phyloP scores from a whole-genome alignment of 208 protist species.

The Phytomonas francai region DNA sequence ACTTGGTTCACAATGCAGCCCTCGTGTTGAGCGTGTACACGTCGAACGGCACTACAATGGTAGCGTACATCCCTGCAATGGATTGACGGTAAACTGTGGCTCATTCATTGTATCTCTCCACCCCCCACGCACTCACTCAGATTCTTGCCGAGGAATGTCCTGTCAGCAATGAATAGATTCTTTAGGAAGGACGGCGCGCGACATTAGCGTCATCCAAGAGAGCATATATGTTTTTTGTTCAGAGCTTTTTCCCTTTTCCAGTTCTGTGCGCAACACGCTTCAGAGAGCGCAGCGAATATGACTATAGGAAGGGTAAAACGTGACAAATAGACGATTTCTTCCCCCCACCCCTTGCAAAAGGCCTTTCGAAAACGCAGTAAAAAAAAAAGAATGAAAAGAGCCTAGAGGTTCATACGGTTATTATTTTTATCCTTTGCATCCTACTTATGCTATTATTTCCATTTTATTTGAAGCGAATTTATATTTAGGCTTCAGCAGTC shows the following conservation, averaged over 20 bases:
- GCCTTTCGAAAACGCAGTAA: not conserved
- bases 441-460: not conserved
- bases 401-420: not conserved
- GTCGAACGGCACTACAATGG: slow-evolving; percentile 38
- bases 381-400: not conserved
- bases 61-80: slow-evolving; percentile 76
- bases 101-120: not conserved
- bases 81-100: not conserved
- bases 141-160: not conserved
- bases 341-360: not conserved
- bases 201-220: not conserved
- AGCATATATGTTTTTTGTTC: not conserved
- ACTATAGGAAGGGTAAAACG: not conserved
- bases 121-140: too few species aligned
- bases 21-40: slow-evolving; percentile 60
- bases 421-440: not conserved
- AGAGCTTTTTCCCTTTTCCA: not conserved
- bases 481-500: not conserved
- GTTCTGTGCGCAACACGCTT: not conserved
- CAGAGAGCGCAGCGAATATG: not conserved
- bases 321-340: not conserved
- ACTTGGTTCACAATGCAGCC: slow-evolving; percentile 39
- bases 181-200: not conserved
- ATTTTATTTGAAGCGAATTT: not conserved
- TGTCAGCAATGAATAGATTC: not conserved